Evolutionary conservation across 768 basidiomycete genomes (phyloP), one percentile per base, ranked within the genome.

Genomic region (Mycena sanguinolenta): DNA sequence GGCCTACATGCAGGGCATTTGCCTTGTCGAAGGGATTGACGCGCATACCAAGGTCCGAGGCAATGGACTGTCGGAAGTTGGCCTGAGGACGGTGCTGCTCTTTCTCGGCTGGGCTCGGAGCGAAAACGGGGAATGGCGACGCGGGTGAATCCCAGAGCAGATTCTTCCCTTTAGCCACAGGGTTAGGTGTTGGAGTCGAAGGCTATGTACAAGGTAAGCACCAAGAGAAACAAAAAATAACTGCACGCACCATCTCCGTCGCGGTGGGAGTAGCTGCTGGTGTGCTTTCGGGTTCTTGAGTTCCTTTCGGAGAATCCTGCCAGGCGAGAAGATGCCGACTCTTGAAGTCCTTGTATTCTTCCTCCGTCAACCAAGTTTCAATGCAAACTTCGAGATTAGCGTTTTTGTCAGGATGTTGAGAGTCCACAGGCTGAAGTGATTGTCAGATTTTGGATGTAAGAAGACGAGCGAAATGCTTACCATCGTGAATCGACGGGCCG

Each of bases 281-380:
- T 19, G 79, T 80, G 53, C 78, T 83, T 34, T 82, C 80, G 38
- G 86, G 82, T 74, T 88, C 88, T 39, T 74, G 77, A 21, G 83
- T 79, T 14, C 81, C 77, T 65, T 82, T 84, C 27, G 84, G 83
- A 19, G 84, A 80, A 70, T 93, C 91, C 76, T 93, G 92, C 92
- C 92, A 93, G 21, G 89, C 90, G 21, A 94, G 78, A 42, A 89
- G 83, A 65, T 85, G 86, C 46, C 85, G 83, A 21, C 85, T 84
- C 72, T 93, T 93, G 1, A 91, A 90, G 57, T 85, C 84, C 58
- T 84, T 82, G 77, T 92, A 91, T 73, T 93, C 90, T 65, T 90
- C 91, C 64, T 94, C 93, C 14, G 89, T 89, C 62, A 94, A 84
- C 94, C 94, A 95, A 23, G 84, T 85, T 77, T 94, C 93, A n/a